Evolutionary conservation across 441 rosid species (phyloP), one percentile per base, ranked within the genome.

Genomic region (Mallotus japonicus): DNA sequence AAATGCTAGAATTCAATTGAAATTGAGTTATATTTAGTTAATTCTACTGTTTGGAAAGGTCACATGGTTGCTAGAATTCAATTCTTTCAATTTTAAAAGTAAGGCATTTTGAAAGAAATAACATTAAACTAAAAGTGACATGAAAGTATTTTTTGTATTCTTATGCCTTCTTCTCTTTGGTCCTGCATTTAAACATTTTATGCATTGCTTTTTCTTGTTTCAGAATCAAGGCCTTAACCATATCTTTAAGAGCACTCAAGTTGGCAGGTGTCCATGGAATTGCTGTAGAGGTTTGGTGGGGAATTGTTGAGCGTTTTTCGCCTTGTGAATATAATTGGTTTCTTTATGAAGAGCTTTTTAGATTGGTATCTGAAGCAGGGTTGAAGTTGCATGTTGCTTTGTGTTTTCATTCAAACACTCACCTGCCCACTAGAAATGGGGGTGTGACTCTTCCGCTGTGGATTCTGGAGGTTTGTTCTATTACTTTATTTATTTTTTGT

Each of bases 241-340:
- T 85, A 44, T 86, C 90, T 77, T 80, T 88, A 14, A 85, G 85
- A 79, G 91, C 91, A 70, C 91, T 87, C 78, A 87, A 87, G 84
- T 70, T 86, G 81, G 88, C 89, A 61, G 91, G 91, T 67, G 89
- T 87, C 76, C 85, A 83, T 78, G 91, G 91, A 76, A 80, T 87
- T 65, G 91, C 88, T 14, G 88, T 86, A 40, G 91, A 87, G 80
- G 89, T 87, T 79, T 87, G 91, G 89, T 87, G 91, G 91, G 91
- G 91, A 49, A 80, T 87, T 62, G 88, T 87, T 9, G 91, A 87
- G 78, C 89, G 89, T 54, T 82, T 78, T 64, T 76, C 80, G 62
- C 91, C 91, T 79, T 82, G 75, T 37, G 82, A 83, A 78, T 87
- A 83, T 69, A 73, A 83, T 77, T 87, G 91, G 91, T 86, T 87